Base-by-base conservation (phyloP, 2,329 filamentous ascomycete genomes). In the Arthroderma uncinatum region DNA sequence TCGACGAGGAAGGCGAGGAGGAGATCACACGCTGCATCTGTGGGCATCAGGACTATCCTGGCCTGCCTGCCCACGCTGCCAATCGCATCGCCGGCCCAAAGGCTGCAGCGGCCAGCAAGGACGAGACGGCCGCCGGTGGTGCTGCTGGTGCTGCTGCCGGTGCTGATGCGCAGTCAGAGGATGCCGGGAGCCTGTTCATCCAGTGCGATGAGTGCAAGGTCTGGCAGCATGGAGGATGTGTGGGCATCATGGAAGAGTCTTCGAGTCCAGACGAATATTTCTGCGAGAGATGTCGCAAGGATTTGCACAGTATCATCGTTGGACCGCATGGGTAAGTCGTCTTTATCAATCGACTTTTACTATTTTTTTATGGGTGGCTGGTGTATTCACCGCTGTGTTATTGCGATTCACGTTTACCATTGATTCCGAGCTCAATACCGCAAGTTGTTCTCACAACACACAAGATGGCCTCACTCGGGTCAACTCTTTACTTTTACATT, bases 131-230 rank as follows among this genome's bases (percentile, higher is more conserved):
- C 71, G 78, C 70, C 74, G 16, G n/a, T 12, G 28, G 8, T 33
- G 50, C 6, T 10, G n/a, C 28, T 8, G 50, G 19, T 53, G 5
- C 50, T 12, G 50, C 28, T 3, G n/a, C 50, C 50, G 83, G 74
- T 75, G 84, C 76, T 59, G 78, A 80, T 60, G 67, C 76, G 62
- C 78, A 89, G 61, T 82, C 84, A 33, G 90, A 95, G 66, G 92
- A 97, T 63, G 80, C 92, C 63, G 93, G 92, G 47, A 92, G 91
- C 55, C 86, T 97, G 73, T 98, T 96, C 73, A 91, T 98, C 63
- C 92, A 97, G 76, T 98, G 93, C 80, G 93, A 97, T 74, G 79
- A 88, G 62, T 98, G 93, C 78, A 94, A 95, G 70, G 93, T 97
- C 62, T 98, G 92, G 93, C 93, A 98, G 71, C 93, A 98, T 70